Base-by-base conservation (phyloP, 306 rosid genomes). In the Pterocarpus santalinus region DNA sequence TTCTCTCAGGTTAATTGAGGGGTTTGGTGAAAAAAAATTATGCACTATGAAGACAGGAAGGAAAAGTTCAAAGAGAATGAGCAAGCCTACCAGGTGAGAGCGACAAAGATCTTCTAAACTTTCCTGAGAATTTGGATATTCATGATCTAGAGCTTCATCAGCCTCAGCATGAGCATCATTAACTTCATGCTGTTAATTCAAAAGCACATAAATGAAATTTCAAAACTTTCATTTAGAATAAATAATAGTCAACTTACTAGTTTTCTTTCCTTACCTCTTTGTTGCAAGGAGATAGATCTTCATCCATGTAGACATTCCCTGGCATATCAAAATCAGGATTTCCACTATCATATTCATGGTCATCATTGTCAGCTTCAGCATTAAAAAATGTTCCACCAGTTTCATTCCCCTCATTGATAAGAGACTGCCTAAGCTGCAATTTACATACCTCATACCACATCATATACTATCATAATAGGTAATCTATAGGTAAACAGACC, bases 81-180 rank as follows among this genome's bases (percentile, higher is more conserved):
- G 63, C 73, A 67, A 15, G 80, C 94, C 86, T 87, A 95, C 99
- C 71, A 95, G 90, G 88, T 95, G 99, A 90, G 97, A 93, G 79
- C 97, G 97, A 80, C 99, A 95, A 11, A 95, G 92, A 77, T 93
- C 98, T 92, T 93, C 98, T 75, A 92, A 77, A 81, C 86, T 92
- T 85, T 83, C 73, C 69, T 86, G 93, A 80, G 93, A 85, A 81
- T 87, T 80, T 52, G 90, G 86, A 90, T 68, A 80, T 43, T 87
- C 89, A 65, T 77, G 69, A 79, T 82, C 89, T 38, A 81, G 71
- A 49, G 83, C 82, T 84, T 89, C 93, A 86, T 82, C 85, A 8
- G 51, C 53, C 51, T 88, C 85, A 52, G 77, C 85, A 65, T 84
- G 85, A 73, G 87, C 75, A 43, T 72, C 88, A 60, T 53, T 81